Evolutionary conservation across 2,329 filamentous ascomycete species (phyloP), one percentile per base, ranked within the genome.

Genomic region (Ascochyta pisi): DNA sequence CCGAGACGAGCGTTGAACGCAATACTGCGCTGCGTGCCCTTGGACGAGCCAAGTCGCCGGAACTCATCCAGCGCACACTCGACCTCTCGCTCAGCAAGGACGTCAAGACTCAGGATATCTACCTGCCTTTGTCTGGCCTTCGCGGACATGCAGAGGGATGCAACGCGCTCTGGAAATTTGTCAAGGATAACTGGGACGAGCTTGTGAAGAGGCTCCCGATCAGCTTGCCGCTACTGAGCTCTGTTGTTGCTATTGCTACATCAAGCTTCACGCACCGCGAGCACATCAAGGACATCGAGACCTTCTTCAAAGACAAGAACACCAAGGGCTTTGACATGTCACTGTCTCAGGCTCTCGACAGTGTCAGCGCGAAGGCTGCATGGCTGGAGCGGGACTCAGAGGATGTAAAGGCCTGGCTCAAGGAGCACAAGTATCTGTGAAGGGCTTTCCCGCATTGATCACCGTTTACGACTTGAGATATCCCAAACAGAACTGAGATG

Each of bases 81-180:
- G 84, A 81, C 27, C 82, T 97, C 61, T 83, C 92, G 29, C 83
- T 93, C 54, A 86, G 87, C 73, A 86, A 88, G 59, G 89, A 96
- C 64, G 89, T 97, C 77, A 96, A 96, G 82, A 92, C 90, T 62
- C 94, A 97, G 76, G 94, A 98, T 75, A 88, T 97, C 62, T 97
- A 96, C 79, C 87, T 96, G 73, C 93, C 94, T 1, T 85, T 95
- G 35, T 85, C 86, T 31, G 90, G 90, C 7, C 84, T 98, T 26
- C 86, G 93, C 55, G 85, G 85, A 49, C 91, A 96, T 72, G 80
- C 86, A 7, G 86, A 87, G 39, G 94, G 94, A 64, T 89, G 96
- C 52, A 81, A 90, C 54, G 90, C 90, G 7, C 83, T 96, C 54
- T 97, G 90, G 84, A 77, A 75, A 16, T 98, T 91, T 90, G 83